These are phyloP conservation scores for Vaccinium macrocarpon DNA, from an alignment of 148 eudicot species.

Conservation along the genomic window DNA sequence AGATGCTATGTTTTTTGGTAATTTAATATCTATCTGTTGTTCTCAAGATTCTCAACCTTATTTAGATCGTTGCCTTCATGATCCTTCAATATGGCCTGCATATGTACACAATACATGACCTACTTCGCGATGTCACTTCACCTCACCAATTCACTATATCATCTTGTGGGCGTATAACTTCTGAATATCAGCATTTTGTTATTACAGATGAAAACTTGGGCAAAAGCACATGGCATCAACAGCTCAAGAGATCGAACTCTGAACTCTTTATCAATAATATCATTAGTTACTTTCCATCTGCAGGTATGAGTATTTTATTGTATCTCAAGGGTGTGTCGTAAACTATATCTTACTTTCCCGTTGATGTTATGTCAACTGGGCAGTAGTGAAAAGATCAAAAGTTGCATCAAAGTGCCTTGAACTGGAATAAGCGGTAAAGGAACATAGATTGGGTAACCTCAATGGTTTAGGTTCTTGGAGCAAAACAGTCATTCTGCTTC, in stretches of 20 bases:
- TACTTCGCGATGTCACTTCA: not conserved
- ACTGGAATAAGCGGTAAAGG: not conserved
- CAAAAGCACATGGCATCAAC: slow-evolving; percentile 77
- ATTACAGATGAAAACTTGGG: slow-evolving; percentile 91
- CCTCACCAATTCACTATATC: not conserved
- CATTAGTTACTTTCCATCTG: slow-evolving; percentile 82
- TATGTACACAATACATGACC: not conserved
- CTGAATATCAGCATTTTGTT: not conserved
- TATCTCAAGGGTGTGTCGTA: not conserved
- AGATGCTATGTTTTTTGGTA: slow-evolving; percentile 85
- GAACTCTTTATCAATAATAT: slow-evolving; percentile 22
- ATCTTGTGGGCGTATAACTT: not conserved
- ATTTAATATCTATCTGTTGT: not conserved
- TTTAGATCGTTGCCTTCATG: not conserved
- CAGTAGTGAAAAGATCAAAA: not conserved
- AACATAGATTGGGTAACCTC: not conserved
- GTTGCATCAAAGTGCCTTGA: not conserved
- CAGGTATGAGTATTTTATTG: slow-evolving; percentile 50
- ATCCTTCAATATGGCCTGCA: slow-evolving; percentile 6
- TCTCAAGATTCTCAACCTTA: not conserved
- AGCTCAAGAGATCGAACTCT: slow-evolving; percentile 75
- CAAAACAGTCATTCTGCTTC: not conserved
- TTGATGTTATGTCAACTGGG: not conserved
- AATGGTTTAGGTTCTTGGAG: not conserved
- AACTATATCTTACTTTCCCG: not conserved